phyloP scores from a whole-genome alignment of 1,284 basidiomycete genomes.

The Ceratobasidium sp. region DNA sequence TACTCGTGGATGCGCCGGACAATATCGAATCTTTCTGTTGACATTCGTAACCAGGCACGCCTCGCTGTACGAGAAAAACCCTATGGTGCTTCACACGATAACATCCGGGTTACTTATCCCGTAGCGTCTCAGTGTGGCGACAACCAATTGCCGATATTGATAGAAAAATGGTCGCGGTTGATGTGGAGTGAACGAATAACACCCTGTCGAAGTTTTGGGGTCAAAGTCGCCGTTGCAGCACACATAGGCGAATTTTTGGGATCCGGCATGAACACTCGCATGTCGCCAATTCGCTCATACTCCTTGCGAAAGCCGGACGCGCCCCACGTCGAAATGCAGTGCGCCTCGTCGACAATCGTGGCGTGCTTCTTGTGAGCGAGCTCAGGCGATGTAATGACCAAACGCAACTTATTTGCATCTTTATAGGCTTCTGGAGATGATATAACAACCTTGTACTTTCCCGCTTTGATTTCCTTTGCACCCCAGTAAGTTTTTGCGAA shows the following conservation, averaged over 20 bases:
- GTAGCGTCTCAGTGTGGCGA: slow-evolving; percentile 7
- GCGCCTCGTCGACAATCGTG: slow-evolving; percentile 6
- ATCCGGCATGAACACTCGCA: background rate
- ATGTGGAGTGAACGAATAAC: background rate
- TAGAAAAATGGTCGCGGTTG: background rate
- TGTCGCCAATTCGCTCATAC: background rate
- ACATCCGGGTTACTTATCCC: background rate
- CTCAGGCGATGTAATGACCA: background rate
- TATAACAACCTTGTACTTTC: slow-evolving; percentile 12
- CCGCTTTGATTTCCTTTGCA: background rate
- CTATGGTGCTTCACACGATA: background rate
- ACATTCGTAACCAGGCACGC: background rate
- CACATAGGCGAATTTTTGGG: no score
- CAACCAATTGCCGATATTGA: slow-evolving; percentile 1
- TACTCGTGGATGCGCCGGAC: background rate
- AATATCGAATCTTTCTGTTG: background rate
- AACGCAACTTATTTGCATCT: background rate
- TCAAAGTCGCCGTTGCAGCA: no score
- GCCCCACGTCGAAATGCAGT: background rate
- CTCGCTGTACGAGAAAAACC: background rate
- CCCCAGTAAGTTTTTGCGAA: background rate
- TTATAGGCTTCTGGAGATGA: slow-evolving; percentile 5
- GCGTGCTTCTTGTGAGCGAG: background rate
- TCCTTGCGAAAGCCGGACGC: background rate
- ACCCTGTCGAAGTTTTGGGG: background rate